Base-by-base conservation (phyloP, 805 yeast species). In the Sungouiozyma ichnusensis region DNA sequence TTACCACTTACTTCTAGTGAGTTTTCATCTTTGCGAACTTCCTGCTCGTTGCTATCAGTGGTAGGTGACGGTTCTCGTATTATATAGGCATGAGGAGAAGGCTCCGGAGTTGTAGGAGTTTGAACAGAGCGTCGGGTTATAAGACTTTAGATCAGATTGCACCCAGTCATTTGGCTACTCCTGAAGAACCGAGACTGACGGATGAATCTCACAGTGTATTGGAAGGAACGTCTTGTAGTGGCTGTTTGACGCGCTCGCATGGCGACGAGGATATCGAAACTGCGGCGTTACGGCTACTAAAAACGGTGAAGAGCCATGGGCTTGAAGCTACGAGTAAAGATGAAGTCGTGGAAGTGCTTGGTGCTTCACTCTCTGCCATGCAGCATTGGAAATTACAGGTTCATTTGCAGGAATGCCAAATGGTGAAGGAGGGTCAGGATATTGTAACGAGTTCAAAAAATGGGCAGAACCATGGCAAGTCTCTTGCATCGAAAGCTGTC, bases 301-400 rank as follows among this genome's bases (percentile, higher is more conserved):
- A 37, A 37, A 31, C 38, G 36, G 18, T 20, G 16, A 16, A 39
- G 20, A n/a, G 32, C 34, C 27, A 43, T 37, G 27, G 34, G 38
- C 18, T 33, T 17, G 35, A 19, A 11, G 32, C 13, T 16, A n/a
- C 35, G 4, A 40, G 32, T 1, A 36, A 27, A 31, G 49, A 44
- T 14, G 40, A 43, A n/a, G 42, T 59, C n/a, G 44, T 58, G 1
- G 43, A 48, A 24, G 45, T 59, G 8, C 44, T 59, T 33, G 56
- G 54, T 42, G 46, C 52, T 11, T 48, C 60, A 5, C 39, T 59
- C 39, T 51, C 54, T 16, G 51, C 62, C 5, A 47, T 58, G 14
- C 52, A 63, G 2, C 64, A 59, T 42, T 59, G 60, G 60, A 51
- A 58, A 18, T 42, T 59, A 16, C 64, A 59, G 41, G 57, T 59